These are phyloP conservation scores for Hymenoscyphus repandus DNA, from an alignment of 2,329 filamentous ascomycete species.

Conservation along the genomic window DNA sequence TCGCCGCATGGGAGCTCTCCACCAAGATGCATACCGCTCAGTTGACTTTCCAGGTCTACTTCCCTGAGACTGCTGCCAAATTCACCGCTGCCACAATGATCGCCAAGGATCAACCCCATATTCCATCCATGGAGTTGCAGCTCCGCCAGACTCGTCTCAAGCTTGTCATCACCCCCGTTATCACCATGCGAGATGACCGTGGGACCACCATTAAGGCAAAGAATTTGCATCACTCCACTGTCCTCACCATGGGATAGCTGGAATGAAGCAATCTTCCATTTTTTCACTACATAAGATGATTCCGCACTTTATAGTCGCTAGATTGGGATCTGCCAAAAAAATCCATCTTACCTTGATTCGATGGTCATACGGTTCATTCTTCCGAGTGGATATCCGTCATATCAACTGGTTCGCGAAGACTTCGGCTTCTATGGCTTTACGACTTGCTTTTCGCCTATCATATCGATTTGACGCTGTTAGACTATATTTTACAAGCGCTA, in stretches of 20 bases:
- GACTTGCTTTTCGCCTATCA: no score
- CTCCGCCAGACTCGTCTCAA: slow-evolving; percentile 47
- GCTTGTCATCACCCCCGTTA: slow-evolving; percentile 48
- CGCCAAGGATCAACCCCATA: slow-evolving; percentile 35
- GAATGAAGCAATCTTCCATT: not conserved
- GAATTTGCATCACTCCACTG: slow-evolving; percentile 21
- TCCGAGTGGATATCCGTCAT: no score
- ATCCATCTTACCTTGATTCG: not conserved
- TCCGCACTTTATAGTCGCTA: not conserved
- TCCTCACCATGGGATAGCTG: slow-evolving; percentile 23
- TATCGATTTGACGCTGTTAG: no score
- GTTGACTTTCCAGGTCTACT: slow-evolving; percentile 41
- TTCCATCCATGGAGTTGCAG: slow-evolving; percentile 41
- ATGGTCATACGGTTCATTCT: no score
- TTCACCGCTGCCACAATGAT: slow-evolving; percentile 46
- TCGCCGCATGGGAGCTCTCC: slow-evolving; percentile 31
- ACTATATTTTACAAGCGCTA: no score
- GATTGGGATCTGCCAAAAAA: not conserved
- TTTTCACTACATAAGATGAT: not conserved
- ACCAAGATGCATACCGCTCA: slow-evolving; percentile 40
- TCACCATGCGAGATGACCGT: slow-evolving; percentile 48
- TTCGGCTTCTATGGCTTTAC: no score
- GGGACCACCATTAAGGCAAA: slow-evolving; percentile 23
- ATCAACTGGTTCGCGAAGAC: no score
- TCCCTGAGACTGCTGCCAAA: slow-evolving; percentile 45